phyloP scores from a whole-genome alignment of 768 basidiomycete genomes.

The Russula sp. region DNA sequence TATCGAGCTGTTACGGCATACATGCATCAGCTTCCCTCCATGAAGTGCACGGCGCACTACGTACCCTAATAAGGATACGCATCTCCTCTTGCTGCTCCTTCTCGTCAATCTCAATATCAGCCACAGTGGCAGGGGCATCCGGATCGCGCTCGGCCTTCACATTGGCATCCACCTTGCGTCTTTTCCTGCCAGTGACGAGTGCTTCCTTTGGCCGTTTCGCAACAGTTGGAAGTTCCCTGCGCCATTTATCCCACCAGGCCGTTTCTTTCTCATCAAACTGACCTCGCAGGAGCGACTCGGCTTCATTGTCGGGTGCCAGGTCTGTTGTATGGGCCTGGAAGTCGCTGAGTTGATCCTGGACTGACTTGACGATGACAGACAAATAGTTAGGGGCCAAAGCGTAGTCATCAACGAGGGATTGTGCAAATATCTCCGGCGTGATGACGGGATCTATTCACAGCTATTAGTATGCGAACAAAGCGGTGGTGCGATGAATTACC shows the following conservation, averaged over 20 bases:
- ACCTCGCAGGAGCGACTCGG: conserved; percentile 36
- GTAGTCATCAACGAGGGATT: conserved; percentile 89
- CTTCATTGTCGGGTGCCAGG: conserved; percentile 39
- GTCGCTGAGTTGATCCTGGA: conserved; percentile 84
- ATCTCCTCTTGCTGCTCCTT: conserved; percentile 73
- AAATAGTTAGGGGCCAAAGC: conserved; percentile 61
- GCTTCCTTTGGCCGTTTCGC: conserved; percentile 26
- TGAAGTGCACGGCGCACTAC: conserved; percentile 25
- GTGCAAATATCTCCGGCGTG: conserved; percentile 86
- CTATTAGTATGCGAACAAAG: not conserved
- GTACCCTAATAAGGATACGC: conserved; percentile 86
- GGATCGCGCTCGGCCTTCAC: conserved; percentile 21
- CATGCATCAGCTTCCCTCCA: not conserved
- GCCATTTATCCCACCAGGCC: conserved; percentile 71
- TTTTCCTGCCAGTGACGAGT: conserved; percentile 18
- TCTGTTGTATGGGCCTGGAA: conserved; percentile 61
- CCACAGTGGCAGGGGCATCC: conserved; percentile 40
- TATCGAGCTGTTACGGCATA: conserved; percentile 64
- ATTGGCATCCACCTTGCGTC: conserved; percentile 24
- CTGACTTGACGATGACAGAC: conserved; percentile 65
- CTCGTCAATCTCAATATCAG: conserved; percentile 64
- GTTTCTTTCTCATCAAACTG: conserved; percentile 43
- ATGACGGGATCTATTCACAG: conserved; percentile 69
- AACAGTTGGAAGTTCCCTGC: conserved; percentile 44
- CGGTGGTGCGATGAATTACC: conserved; percentile 23